phyloP scores from a whole-genome alignment of 345 rosid genomes.

The Eucalyptus curtisii region DNA sequence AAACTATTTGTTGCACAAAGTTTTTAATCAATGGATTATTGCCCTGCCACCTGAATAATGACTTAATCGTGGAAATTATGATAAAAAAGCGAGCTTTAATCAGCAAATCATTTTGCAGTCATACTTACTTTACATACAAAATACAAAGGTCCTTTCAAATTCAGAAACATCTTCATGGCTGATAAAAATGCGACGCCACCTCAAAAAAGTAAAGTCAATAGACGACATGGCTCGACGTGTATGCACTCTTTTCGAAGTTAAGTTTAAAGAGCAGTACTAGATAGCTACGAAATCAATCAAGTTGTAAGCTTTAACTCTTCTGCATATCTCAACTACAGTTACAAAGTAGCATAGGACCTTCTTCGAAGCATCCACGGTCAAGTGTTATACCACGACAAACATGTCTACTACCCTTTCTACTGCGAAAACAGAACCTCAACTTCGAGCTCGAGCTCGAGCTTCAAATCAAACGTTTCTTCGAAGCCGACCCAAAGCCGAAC shows the following conservation, averaged over 20 bases:
- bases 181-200: background rate
- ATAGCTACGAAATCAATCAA: background rate
- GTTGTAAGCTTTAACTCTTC: background rate
- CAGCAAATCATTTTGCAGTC: background rate
- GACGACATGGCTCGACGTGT: background rate
- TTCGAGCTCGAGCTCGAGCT: background rate
- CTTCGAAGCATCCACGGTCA: background rate
- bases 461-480: background rate
- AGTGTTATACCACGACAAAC: background rate
- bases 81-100: background rate
- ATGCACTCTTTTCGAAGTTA: background rate
- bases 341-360: background rate
- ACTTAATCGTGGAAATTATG: background rate
- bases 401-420: background rate
- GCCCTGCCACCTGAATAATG: background rate
- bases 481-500: background rate
- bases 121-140: background rate
- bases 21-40: background rate
- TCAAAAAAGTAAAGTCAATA: background rate
- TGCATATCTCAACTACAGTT: background rate
- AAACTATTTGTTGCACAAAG: background rate
- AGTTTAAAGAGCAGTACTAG: background rate
- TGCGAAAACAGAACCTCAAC: background rate
- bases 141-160: background rate
- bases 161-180: background rate